These are phyloP conservation scores for Rosa multiflora DNA, from an alignment of 306 rosid species.

Conservation along the genomic window DNA sequence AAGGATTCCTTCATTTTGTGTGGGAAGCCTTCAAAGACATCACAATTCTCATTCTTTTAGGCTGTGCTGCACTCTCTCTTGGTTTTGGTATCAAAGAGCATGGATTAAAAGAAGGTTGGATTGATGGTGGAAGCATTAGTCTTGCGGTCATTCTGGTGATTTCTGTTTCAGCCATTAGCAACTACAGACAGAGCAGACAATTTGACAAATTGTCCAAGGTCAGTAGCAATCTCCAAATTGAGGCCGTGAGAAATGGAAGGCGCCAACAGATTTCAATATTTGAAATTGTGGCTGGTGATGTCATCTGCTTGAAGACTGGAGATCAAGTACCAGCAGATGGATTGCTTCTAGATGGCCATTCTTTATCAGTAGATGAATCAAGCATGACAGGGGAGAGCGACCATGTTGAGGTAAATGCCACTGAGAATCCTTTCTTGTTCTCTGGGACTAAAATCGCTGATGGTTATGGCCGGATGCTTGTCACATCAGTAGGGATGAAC, in stretches of 20 bases:
- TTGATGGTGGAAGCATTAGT: conserved; percentile 36
- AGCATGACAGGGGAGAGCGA: conserved; percentile 55
- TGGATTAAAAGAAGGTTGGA: conserved; percentile 41
- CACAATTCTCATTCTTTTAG: conserved; percentile 35
- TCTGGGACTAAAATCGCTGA: conserved; percentile 48
- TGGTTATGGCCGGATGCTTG: conserved; percentile 44
- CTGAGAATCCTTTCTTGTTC: conserved; percentile 33
- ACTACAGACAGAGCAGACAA: not conserved
- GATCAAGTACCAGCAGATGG: conserved; percentile 59
- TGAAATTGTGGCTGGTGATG: conserved; percentile 45
- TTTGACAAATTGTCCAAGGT: too few species aligned
- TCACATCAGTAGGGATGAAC: conserved; percentile 45
- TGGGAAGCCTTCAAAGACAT: conserved; percentile 39
- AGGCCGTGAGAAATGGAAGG: conserved; percentile 30
- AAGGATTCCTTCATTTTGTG: conserved; percentile 28
- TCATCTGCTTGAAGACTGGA: conserved; percentile 41
- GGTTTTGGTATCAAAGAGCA: conserved; percentile 35
- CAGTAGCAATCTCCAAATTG: conserved; percentile 36
- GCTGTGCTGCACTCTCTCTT: conserved; percentile 39
- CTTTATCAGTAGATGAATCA: conserved; percentile 44
- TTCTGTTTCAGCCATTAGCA: conserved; percentile 32
- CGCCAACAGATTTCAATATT: conserved; percentile 35
- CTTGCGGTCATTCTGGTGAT: conserved; percentile 33
- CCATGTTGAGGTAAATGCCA: conserved; percentile 27
- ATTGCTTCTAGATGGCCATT: conserved; percentile 39